phyloP scores from a whole-genome alignment of 2,329 filamentous ascomycete species.

The Helicocarpus griseus region DNA sequence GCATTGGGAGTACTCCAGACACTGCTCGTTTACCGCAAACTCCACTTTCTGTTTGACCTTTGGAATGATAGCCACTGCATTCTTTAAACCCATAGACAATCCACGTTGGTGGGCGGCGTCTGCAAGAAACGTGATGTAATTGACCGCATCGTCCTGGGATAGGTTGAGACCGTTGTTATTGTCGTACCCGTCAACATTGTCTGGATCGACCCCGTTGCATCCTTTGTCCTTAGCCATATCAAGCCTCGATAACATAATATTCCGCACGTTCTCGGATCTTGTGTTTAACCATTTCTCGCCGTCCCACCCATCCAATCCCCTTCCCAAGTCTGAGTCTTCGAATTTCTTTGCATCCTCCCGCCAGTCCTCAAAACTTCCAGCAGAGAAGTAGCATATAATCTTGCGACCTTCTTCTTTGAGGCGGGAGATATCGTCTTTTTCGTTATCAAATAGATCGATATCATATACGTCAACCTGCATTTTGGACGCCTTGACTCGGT shows the following conservation, averaged over 20 bases:
- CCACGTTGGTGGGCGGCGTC: constrained; percentile 43
- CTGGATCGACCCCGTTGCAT: constrained; percentile 60
- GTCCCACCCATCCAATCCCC: constrained; percentile 52
- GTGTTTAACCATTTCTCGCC: constrained; percentile 59
- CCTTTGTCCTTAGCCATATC: constrained; percentile 51
- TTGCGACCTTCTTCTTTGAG: constrained; percentile 46
- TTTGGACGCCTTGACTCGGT: constrained; percentile 32
- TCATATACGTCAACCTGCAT: constrained; percentile 50
- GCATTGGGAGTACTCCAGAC: constrained; percentile 52
- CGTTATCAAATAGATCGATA: constrained; percentile 50
- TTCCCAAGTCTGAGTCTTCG: constrained; percentile 46
- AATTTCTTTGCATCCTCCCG: constrained; percentile 51
- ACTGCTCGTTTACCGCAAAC: constrained; percentile 64
- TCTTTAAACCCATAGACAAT: constrained; percentile 59
- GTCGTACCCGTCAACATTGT: constrained; percentile 60
- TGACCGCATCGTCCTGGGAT: constrained; percentile 46
- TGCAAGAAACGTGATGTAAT: constrained; percentile 53
- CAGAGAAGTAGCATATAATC: constrained; percentile 68
- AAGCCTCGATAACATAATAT: constrained; percentile 55
- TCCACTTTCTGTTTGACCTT: constrained; percentile 44
- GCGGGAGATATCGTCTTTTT: constrained; percentile 35
- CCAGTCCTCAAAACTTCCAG: constrained; percentile 58
- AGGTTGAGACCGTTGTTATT: constrained; percentile 54
- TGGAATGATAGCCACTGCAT: constrained; percentile 51
- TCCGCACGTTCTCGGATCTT: constrained; percentile 47